phyloP scores from a whole-genome alignment of 768 basidiomycete species.

The Coprinopsis cinerea region DNA sequence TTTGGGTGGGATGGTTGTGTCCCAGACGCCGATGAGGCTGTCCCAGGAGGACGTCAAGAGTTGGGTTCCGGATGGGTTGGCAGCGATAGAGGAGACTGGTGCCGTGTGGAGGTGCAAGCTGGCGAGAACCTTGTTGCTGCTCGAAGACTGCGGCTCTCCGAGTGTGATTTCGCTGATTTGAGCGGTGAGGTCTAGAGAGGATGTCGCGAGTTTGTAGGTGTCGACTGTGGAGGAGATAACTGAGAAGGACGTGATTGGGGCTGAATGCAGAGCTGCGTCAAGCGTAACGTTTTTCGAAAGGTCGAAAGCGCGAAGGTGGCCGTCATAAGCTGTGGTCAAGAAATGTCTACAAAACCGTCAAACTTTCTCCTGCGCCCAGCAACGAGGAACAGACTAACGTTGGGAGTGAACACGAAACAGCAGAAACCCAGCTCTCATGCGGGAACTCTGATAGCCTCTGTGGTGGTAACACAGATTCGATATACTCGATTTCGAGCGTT shows the following conservation, averaged over 20 bases:
- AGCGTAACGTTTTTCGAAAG: slow-evolving; percentile 54
- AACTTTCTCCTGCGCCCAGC: slow-evolving; percentile 7
- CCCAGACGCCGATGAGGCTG: slow-evolving; percentile 76
- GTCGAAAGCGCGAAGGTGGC: slow-evolving; percentile 66
- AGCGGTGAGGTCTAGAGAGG: slow-evolving; percentile 77
- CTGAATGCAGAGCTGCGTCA: slow-evolving; percentile 47
- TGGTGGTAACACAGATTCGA: slow-evolving; percentile 84
- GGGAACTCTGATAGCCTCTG: slow-evolving; percentile 73
- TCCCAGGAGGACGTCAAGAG: slow-evolving; percentile 90
- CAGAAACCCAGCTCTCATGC: slow-evolving; percentile 93
- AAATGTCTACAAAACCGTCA: slow-evolving; percentile 45
- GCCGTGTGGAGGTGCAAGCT: slow-evolving; percentile 81
- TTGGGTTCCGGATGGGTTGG: slow-evolving; percentile 49
- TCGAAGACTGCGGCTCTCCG: slow-evolving; percentile 14
- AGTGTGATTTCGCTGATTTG: slow-evolving; percentile 44
- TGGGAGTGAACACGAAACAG: slow-evolving; percentile 54
- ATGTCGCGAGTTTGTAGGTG: slow-evolving; percentile 47
- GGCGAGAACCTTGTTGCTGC: slow-evolving; percentile 38
- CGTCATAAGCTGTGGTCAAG: slow-evolving; percentile 79
- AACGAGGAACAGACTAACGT: slow-evolving; percentile 33
- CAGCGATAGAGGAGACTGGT: slow-evolving; percentile 66
- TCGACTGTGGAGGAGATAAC: slow-evolving; percentile 36
- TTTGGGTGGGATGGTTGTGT: slow-evolving; percentile 48
- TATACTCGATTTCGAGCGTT: slow-evolving; percentile 88
- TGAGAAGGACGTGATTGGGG: slow-evolving; percentile 64